These are phyloP conservation scores for Talaromyces sp. DNA, from an alignment of 2,329 filamentous ascomycete species.

Conservation along the genomic window DNA sequence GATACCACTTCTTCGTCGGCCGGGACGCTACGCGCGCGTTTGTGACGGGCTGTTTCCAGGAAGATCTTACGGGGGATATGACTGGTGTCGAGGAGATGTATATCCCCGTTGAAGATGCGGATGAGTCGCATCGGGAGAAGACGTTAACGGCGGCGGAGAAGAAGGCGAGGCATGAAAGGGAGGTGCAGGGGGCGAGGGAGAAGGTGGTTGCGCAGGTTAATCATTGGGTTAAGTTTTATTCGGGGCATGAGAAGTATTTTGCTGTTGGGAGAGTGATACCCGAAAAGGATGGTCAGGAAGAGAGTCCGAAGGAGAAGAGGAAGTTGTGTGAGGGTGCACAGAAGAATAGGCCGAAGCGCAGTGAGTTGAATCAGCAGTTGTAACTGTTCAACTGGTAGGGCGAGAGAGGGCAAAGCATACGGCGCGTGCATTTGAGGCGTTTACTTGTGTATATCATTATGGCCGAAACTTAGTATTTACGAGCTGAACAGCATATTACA, in stretches of 20 bases:
- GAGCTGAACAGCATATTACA: background rate
- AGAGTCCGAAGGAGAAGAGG: constrained; percentile 50
- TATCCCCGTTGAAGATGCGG: constrained; percentile 64
- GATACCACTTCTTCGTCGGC: constrained; percentile 84
- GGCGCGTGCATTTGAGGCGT: constrained; percentile 6
- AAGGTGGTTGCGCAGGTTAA: constrained; percentile 66
- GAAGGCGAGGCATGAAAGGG: constrained; percentile 59
- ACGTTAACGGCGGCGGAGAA: constrained; percentile 38
- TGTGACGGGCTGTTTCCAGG: constrained; percentile 87
- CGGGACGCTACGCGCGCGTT: constrained; percentile 83
- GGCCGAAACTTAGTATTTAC: background rate
- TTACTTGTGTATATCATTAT: background rate
- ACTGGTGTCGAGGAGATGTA: constrained; percentile 86
- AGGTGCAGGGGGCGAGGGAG: constrained; percentile 63
- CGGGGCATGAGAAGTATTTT: constrained; percentile 74
- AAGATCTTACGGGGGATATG: constrained; percentile 80
- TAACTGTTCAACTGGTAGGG: background rate
- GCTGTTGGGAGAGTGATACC: constrained; percentile 71
- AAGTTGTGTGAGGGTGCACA: constrained; percentile 70
- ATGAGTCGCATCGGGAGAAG: constrained; percentile 34
- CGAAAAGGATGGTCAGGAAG: constrained; percentile 44
- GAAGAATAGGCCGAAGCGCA: constrained; percentile 60
- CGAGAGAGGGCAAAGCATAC: background rate
- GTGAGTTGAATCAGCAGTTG: constrained; percentile 19
- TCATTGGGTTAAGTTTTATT: constrained; percentile 84